These are phyloP conservation scores for Knoxia roxburghii DNA, from an alignment of 257 asterid species.

Conservation along the genomic window DNA sequence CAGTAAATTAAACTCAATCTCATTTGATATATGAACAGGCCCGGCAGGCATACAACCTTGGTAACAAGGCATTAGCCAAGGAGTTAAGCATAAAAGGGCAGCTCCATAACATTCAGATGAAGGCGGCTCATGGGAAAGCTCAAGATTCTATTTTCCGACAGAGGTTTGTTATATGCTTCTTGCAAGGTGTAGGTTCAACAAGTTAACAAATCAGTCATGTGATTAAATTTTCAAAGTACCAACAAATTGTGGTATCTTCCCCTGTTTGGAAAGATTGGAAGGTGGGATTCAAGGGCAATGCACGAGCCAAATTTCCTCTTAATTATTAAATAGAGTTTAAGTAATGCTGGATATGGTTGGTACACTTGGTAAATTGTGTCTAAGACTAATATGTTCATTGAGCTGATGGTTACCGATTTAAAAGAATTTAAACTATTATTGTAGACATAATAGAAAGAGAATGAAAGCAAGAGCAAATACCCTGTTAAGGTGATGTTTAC, in stretches of 20 bases:
- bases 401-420: too few species aligned
- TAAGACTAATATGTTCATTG: too few species aligned
- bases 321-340: too few species aligned
- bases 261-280: neutral
- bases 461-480: too few species aligned
- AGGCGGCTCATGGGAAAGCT: slow-evolving; percentile 90
- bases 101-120: slow-evolving; percentile 94
- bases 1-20: neutral
- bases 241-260: neutral
- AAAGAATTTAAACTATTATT: too few species aligned
- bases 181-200: neutral
- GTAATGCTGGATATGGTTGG: too few species aligned
- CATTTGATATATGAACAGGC: slow-evolving; percentile 54
- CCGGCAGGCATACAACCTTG: slow-evolving; percentile 84
- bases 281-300: neutral
- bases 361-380: too few species aligned
- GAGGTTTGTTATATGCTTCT: slow-evolving; percentile 46
- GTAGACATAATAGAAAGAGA: too few species aligned
- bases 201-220: neutral
- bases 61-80: slow-evolving; percentile 97
- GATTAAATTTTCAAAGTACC: neutral
- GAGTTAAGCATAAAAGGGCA: slow-evolving; percentile 96
- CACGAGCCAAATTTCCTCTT: neutral
- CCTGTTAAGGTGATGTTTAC: too few species aligned
- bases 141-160: slow-evolving; percentile 82